Conservation (phyloP, 2,329 filamentous ascomycete species). For the Lasiodiplodia gonubiensis region DNA sequence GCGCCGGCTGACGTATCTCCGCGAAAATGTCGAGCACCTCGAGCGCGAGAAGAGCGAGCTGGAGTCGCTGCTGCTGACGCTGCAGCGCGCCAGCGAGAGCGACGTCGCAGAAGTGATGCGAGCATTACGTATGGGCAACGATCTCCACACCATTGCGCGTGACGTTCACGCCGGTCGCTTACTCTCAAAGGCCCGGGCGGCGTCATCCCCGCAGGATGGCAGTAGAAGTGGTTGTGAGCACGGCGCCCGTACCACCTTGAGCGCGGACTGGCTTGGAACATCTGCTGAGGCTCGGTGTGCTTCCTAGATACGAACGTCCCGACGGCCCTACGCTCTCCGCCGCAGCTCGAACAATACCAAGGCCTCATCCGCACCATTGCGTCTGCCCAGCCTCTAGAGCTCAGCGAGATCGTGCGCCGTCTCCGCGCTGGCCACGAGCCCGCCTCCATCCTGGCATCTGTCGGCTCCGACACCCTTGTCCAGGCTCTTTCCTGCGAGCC, state of each 20-base stretch:
- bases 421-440: slow-evolving; percentile 29
- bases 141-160: slow-evolving; percentile 32
- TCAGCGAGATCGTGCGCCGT: slow-evolving; percentile 33
- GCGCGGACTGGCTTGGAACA: slow-evolving; percentile 20
- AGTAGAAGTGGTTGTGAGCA: slow-evolving; percentile 29
- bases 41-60: slow-evolving; percentile 32
- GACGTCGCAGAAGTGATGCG: slow-evolving; percentile 33
- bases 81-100: slow-evolving; percentile 32
- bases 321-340: not conserved
- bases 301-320: slow-evolving; percentile 14
- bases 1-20: slow-evolving; percentile 34
- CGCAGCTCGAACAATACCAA: slow-evolving; percentile 26
- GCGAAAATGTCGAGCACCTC: slow-evolving; percentile 35
- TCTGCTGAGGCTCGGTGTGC: slow-evolving; percentile 23
- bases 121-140: slow-evolving; percentile 31
- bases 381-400: slow-evolving; percentile 25
- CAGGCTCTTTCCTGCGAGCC: slow-evolving; percentile 25
- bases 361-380: slow-evolving; percentile 28
- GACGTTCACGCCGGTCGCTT: slow-evolving; percentile 31
- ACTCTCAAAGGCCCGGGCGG: slow-evolving; percentile 30
- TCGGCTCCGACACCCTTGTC: slow-evolving; percentile 17
- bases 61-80: slow-evolving; percentile 32
- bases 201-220: slow-evolving; percentile 17
- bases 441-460: slow-evolving; percentile 25
- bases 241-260: slow-evolving; percentile 1